Evolutionary conservation across 2,329 filamentous ascomycete species (phyloP).

Genomic region (Harringtonia aguacate): DNA sequence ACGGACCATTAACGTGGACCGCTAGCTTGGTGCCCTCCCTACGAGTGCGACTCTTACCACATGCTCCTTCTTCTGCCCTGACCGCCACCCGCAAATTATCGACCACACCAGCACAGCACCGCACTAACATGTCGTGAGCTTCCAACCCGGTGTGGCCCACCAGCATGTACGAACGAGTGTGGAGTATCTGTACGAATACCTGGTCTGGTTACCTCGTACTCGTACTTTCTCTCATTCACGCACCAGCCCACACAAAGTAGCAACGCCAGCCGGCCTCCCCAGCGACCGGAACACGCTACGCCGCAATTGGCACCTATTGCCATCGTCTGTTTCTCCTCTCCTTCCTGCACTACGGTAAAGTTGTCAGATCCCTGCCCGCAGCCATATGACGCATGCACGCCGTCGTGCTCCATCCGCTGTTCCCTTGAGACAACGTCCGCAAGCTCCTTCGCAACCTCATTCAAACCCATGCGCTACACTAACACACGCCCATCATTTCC

Average conservation of each 20-base stretch:
- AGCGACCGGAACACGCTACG: not conserved
- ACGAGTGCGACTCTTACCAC: too few relatives aligned
- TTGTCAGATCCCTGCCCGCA: slow-evolving; percentile 8
- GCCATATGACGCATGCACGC: slow-evolving; percentile 9
- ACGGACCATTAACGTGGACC: not conserved
- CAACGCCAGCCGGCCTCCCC: slow-evolving; percentile 4
- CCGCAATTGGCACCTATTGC: not conserved
- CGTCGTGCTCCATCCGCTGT: not conserved
- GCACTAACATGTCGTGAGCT: not conserved
- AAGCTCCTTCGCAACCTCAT: not conserved
- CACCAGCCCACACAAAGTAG: not conserved
- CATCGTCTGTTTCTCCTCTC: slow-evolving; percentile 6
- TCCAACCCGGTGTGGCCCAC: slow-evolving; percentile 13
- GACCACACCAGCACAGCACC: not conserved
- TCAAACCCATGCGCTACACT: slow-evolving; percentile 6
- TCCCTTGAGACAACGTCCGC: slow-evolving; percentile 1
- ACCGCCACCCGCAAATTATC: slow-evolving; percentile 8
- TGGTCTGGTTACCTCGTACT: slow-evolving; percentile 3
- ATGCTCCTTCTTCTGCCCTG: slow-evolving; percentile 9
- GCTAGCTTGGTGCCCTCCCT: not conserved
- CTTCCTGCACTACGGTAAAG: slow-evolving; percentile 2
- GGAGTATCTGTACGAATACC: slow-evolving; percentile 5
- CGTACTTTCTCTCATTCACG: slow-evolving; percentile 9
- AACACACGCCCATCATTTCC: slow-evolving; percentile 5
- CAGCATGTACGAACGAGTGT: too few relatives aligned